A percentile compares a stretch with the other conserved stretches of the same genome.
Evolutionary conservation across 306 rosid species (phyloP).

Genomic region (Hippophae rhamnoides): DNA sequence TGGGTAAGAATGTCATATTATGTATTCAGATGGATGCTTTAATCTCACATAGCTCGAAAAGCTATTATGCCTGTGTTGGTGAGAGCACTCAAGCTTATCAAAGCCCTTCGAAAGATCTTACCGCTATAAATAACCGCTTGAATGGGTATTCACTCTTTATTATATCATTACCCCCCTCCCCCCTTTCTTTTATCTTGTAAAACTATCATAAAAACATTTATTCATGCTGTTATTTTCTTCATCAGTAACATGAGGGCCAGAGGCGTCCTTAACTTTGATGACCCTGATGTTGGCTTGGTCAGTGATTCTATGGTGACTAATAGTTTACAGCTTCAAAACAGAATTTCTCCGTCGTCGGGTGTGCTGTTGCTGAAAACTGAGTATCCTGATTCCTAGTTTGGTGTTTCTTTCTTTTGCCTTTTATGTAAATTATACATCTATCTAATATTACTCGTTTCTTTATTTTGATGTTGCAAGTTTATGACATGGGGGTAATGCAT

Average conservation of each 20-base stretch:
- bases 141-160: conserved; percentile 44
- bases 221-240: conserved; percentile 11
- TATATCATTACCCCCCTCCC: neutral
- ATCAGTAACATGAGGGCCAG: conserved; percentile 68
- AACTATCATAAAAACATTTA: conserved; percentile 3
- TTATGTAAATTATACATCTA: conserved; percentile 40
- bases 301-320: conserved; percentile 93
- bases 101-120: conserved; percentile 94
- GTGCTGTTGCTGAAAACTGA: conserved; percentile 70
- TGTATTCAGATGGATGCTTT: conserved; percentile 86
- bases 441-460: conserved; percentile 16
- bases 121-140: conserved; percentile 91
- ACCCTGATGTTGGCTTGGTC: conserved; percentile 72
- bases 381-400: conserved; percentile 54
- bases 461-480: conserved; percentile 20
- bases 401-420: conserved; percentile 6
- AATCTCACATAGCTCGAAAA: conserved; percentile 87
- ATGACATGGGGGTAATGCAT: conserved; percentile 47
- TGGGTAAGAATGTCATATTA: neutral
- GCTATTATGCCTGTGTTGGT: conserved; percentile 97
- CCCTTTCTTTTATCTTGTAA: neutral
- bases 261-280: conserved; percentile 74
- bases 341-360: conserved; percentile 68
- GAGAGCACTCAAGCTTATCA: conserved; percentile 99
- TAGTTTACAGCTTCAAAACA: conserved; percentile 83